Base-by-base conservation (phyloP, 441 rosid genomes). In the Croton laevigatus region DNA sequence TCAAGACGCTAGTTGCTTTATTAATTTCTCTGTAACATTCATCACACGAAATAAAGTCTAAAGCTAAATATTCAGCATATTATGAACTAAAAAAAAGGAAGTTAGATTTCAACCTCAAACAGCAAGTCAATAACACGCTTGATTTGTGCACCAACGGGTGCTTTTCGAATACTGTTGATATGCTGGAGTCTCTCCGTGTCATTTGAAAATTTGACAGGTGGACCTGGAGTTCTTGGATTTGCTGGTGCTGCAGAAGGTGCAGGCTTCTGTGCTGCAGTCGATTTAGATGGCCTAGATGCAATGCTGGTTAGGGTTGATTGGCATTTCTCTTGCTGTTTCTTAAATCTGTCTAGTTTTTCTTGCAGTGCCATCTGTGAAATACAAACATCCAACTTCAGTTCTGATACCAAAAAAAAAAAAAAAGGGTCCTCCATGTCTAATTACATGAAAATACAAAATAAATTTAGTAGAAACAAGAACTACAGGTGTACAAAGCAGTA, bases 61-160 rank as follows among this genome's bases (percentile, higher is more conserved):
- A 27, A 27, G 32, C 32, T 27, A 1, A 27, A 27, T 27, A 27
- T 27, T 27, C 2, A 1, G 32, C 32, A 27, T 27, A n/a, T n/a
- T n/a, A n/a, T n/a, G n/a, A n/a, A n/a, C 32, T 27, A 9, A 45
- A 7, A 13, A 57, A 61, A 54, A 16, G 46, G 6, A 52, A 46
- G 16, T 11, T 13, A 59, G 49, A 23, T 32, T 57, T 60, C 27
- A 75, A 92, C 97, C 93, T 86, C 85, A 8, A 67, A 68, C 13
- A 95, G 79, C 64, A 88, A 79, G 71, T 83, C 90, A n/a, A 95
- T 93, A 68, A 95, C 98, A 23, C 91, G 92, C 83, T 95, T 95
- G 68, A 93, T 86, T 83, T 91, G 98, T 73, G 93, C 89, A 4
- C 99, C 98, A n/a, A 84, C 93, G 59, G 93, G 94, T 16, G 81